Evolutionary conservation across 2,329 filamentous ascomycete genomes (phyloP).

Genomic region (Chaetomium strumarium): DNA sequence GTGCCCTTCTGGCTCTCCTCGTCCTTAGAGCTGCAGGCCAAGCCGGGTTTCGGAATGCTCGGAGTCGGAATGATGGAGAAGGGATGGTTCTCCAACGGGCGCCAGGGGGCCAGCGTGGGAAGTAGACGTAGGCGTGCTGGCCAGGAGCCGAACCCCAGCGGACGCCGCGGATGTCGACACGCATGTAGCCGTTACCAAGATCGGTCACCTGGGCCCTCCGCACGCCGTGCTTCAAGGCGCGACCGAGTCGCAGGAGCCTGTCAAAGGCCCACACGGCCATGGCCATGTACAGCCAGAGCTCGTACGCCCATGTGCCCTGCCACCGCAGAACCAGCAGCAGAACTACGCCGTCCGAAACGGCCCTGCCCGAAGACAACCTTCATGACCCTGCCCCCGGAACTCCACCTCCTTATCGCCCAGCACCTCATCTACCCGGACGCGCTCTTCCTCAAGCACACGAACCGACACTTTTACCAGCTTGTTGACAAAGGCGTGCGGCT

Average conservation of each 20-base stretch:
- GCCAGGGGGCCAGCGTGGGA: constrained; percentile 39
- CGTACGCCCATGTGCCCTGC: background rate
- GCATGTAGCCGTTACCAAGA: constrained; percentile 30
- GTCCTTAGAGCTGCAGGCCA: background rate
- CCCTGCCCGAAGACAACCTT: constrained; percentile 30
- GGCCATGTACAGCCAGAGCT: background rate
- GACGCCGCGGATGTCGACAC: constrained; percentile 38
- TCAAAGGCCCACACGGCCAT: background rate
- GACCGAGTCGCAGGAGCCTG: background rate
- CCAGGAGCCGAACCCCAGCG: constrained; percentile 30
- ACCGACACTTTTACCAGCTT: constrained; percentile 55
- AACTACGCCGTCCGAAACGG: no score
- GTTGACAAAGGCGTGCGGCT: constrained; percentile 60
- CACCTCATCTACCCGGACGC: constrained; percentile 65
- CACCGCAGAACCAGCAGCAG: no score
- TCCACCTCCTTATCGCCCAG: constrained; percentile 57
- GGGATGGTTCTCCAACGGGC: constrained; percentile 49
- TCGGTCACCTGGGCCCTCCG: constrained; percentile 33
- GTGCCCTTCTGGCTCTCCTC: no score
- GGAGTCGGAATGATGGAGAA: constrained; percentile 39
- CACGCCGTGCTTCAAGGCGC: constrained; percentile 33
- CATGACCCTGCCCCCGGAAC: constrained; percentile 56
- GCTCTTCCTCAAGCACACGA: constrained; percentile 62
- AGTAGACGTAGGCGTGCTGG: constrained; percentile 42
- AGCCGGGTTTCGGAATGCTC: no score